These are phyloP conservation scores for Zygotorulaspora mrakii DNA, from an alignment of 1,139 yeast species.

Conservation along the genomic window DNA sequence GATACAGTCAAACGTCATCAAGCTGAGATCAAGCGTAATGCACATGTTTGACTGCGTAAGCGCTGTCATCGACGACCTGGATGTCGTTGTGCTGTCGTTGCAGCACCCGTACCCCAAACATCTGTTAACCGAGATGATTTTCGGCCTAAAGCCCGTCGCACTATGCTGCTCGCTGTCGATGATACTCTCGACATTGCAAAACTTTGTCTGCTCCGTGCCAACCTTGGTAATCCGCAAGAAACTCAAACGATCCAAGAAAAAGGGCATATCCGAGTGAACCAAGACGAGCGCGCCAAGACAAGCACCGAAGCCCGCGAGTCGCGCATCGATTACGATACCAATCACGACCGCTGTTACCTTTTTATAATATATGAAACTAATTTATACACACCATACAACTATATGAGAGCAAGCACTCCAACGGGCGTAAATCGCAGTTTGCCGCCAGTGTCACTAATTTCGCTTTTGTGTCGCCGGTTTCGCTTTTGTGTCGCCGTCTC, in stretches of 20 bases:
- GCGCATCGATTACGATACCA: too few relatives aligned
- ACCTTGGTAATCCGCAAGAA: constrained; percentile 88
- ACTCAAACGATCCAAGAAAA: constrained; percentile 66
- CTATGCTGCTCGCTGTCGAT: constrained; percentile 54
- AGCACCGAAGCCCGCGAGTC: too few relatives aligned
- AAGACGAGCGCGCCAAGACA: neutral
- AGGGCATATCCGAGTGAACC: constrained; percentile 28
- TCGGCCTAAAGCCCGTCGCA: constrained; percentile 75
- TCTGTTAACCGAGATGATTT: constrained; percentile 75
- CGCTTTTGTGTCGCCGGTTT: neutral
- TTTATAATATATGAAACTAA: too few relatives aligned
- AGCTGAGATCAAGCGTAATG: constrained; percentile 23
- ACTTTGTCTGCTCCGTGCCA: constrained; percentile 60
- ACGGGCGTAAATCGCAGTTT: too few relatives aligned
- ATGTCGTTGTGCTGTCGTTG: constrained; percentile 31
- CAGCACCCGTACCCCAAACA: constrained; percentile 83
- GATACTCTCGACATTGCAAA: constrained; percentile 31
- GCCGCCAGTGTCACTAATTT: too few relatives aligned
- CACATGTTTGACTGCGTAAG: constrained; percentile 34
- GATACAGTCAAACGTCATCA: constrained; percentile 21
- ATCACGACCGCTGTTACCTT: too few relatives aligned
- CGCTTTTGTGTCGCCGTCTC: neutral
- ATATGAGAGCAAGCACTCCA: too few relatives aligned
- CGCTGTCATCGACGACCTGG: constrained; percentile 28
- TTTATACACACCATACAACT: too few relatives aligned